phyloP scores from a whole-genome alignment of 2,329 filamentous ascomycete species.

The Tolypocladium tundrense region DNA sequence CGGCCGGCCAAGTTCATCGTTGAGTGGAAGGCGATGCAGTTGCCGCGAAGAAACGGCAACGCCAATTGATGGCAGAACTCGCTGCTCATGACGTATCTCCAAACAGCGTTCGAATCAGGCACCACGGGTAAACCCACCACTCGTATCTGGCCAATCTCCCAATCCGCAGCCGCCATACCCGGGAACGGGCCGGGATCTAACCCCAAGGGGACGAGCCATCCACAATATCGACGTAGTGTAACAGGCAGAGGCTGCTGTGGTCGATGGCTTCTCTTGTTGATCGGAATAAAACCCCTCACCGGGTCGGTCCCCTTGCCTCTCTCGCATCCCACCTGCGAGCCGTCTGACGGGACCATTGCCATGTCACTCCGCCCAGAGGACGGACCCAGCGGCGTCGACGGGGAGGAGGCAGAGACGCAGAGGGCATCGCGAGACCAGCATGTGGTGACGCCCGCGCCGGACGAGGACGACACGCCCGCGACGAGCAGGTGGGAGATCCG shows the following conservation, averaged over 20 bases:
- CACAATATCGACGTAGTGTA: too few relatives aligned
- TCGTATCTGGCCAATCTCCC: too few relatives aligned
- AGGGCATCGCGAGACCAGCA: background rate
- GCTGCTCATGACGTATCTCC: too few relatives aligned
- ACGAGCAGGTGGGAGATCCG: conserved; percentile 15
- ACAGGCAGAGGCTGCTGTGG: background rate
- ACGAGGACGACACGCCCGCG: background rate
- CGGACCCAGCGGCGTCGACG: background rate
- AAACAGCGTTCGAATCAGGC: too few relatives aligned
- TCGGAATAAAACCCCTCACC: background rate
- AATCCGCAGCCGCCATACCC: too few relatives aligned
- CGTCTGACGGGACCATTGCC: background rate
- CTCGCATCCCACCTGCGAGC: background rate
- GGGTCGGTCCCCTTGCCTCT: background rate
- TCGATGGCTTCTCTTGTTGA: background rate
- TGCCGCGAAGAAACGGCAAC: too few relatives aligned
- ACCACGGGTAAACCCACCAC: too few relatives aligned
- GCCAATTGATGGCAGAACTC: too few relatives aligned
- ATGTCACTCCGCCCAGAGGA: background rate
- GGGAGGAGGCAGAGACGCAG: background rate
- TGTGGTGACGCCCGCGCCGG: background rate
- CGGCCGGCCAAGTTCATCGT: too few relatives aligned
- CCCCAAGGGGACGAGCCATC: too few relatives aligned
- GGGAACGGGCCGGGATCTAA: too few relatives aligned
- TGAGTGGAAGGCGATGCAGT: too few relatives aligned